A percentile compares a stretch with the other conserved stretches of the same genome.
phyloP scores from a whole-genome alignment of 2,329 filamentous ascomycete species.

The Arthrobotrys sphaeroides region DNA sequence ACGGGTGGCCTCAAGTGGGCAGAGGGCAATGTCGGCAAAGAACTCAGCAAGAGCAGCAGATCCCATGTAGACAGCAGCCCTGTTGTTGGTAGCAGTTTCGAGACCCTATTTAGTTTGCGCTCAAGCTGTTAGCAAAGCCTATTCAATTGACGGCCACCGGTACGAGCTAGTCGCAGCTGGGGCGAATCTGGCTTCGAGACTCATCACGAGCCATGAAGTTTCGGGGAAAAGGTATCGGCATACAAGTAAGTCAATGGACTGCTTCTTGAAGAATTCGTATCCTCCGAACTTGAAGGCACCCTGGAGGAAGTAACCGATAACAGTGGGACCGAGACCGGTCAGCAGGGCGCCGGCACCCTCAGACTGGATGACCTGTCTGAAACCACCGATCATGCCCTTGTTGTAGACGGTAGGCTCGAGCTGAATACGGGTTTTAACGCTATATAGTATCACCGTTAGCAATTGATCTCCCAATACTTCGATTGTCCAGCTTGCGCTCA shows the following conservation, averaged over 20 bases:
- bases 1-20: conserved; percentile 91
- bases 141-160: background rate
- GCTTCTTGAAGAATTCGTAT: conserved; percentile 96
- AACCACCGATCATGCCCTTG: conserved; percentile 83
- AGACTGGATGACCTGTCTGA: conserved; percentile 82
- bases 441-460: conserved; percentile 63
- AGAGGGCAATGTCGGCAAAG: conserved; percentile 82
- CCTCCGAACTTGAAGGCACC: conserved; percentile 93
- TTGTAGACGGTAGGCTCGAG: conserved; percentile 91
- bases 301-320: conserved; percentile 92
- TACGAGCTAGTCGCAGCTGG: background rate
- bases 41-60: conserved; percentile 73
- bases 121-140: background rate
- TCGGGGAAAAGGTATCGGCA: background rate
- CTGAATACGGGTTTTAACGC: conserved; percentile 95
- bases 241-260: conserved; percentile 79
- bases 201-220: too few species aligned
- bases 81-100: conserved; percentile 80
- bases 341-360: conserved; percentile 87
- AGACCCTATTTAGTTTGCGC: conserved; percentile 63
- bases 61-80: conserved; percentile 81
- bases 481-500: conserved; percentile 54
- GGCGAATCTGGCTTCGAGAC: too few species aligned
- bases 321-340: conserved; percentile 85
- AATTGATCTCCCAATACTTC: conserved; percentile 5